Base-by-base conservation (phyloP, 1,284 basidiomycete genomes). In the Sanghuangporus weigelae region DNA sequence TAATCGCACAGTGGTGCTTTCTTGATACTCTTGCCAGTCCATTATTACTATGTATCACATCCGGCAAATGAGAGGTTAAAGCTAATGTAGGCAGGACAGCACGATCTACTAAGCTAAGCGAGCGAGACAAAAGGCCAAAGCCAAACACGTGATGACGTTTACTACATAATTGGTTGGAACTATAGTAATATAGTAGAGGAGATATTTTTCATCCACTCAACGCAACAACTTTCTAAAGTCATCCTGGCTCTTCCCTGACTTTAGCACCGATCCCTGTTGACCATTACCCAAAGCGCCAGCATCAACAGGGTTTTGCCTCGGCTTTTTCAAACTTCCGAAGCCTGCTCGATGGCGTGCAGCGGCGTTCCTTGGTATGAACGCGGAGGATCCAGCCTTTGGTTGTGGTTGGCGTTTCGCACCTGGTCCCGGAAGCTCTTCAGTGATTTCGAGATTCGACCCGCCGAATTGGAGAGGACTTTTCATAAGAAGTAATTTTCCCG, bases 141-240 rank as follows among this genome's bases (percentile, higher is more conserved):
- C 14, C 21, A 12, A 31, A 26, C 49, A 51, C 49, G 49, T 51
- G 49, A 51, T 31, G 8, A 10, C 26, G 21, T 46, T 46, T 46
- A 46, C 44, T 46, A 31, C 26, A 31, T 31, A 31, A 31, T 31
- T 31, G 26, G 26, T 31, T 42, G n/a, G 11, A 40, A 40, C 14
- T 42, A 3, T 12, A 11, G 48, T 26, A 26, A 7, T 11, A 50
- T 2, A n/a, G 21, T 3, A 19, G 19, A 50, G 3, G 48, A 10
- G 16, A 50, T n/a, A 26, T 12, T 50, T 10, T 50, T 11, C 12
- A 42, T 42, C 40, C 40, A 50, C 12, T 60, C 75, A 71, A n/a
- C 68, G 64, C 61, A 93, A 71, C 87, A 93, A 89, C 72, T 86
- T 91, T 65, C 90, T 79, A 71, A 93, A 93, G 71, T 92, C 90